Evolutionary conservation across 352 stramenopile species (phyloP).

Genomic region (Phytophthora tentaculata): DNA sequence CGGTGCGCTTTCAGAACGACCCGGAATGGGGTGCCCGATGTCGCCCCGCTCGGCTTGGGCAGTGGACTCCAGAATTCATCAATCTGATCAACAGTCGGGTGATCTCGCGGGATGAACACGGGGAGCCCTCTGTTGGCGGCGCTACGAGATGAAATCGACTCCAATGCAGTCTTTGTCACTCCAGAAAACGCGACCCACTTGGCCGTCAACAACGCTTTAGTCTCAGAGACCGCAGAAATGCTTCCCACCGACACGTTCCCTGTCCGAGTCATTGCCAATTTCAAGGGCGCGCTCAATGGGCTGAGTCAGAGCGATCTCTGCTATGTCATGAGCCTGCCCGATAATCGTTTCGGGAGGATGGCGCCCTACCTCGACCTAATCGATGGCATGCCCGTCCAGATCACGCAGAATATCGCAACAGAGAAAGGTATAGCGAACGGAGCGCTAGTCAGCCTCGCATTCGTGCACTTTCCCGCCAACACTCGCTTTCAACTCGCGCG

Average conservation of each 20-base stretch:
- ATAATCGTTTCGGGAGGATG: constrained; percentile 4
- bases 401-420: constrained; percentile 13
- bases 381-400: constrained; percentile 4
- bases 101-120: too few relatives aligned
- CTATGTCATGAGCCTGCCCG: background rate
- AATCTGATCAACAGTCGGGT: too few relatives aligned
- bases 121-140: too few relatives aligned
- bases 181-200: background rate
- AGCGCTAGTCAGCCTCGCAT: background rate
- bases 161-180: background rate
- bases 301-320: background rate
- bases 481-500: constrained; percentile 13
- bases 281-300: background rate
- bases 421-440: constrained; percentile 11
- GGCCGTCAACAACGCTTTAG: background rate
- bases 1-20: background rate
- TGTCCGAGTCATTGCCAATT: background rate
- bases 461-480: background rate
- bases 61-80: too few relatives aligned
- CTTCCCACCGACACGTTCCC: background rate
- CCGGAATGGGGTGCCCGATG: background rate
- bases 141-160: too few relatives aligned
- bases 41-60: too few relatives aligned
- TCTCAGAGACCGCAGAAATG: background rate
- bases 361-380: constrained; percentile 15